A percentile compares a stretch with the other conserved stretches of the same genome.
phyloP scores from a whole-genome alignment of 2,329 filamentous ascomycete species.

The Apiospora malaysiana region DNA sequence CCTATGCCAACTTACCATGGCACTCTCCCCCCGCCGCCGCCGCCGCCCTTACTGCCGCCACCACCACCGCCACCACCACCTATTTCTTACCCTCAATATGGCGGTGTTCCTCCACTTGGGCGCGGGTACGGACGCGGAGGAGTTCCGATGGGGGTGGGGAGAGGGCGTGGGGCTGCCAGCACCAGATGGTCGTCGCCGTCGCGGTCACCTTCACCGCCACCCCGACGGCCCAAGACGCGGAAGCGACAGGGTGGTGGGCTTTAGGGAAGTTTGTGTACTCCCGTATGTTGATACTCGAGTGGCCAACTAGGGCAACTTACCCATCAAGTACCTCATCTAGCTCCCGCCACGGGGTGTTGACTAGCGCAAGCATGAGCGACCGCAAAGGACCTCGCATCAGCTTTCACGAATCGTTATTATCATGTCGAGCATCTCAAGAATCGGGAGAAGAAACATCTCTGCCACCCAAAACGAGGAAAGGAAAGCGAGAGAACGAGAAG shows the following conservation, averaged over 20 bases:
- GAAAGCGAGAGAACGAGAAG: neutral
- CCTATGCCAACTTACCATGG: conserved; percentile 44
- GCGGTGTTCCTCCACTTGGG: conserved; percentile 10
- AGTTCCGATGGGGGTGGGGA: conserved; percentile 20
- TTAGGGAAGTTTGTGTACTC: neutral
- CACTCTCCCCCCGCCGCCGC: conserved; percentile 24
- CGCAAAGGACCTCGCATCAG: too few relatives aligned
- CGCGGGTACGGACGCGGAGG: conserved; percentile 26
- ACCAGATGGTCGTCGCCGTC: neutral
- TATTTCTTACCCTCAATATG: neutral
- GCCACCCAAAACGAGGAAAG: too few relatives aligned
- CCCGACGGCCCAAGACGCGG: conserved; percentile 28
- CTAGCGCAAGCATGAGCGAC: too few relatives aligned
- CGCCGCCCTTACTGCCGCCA: conserved; percentile 18
- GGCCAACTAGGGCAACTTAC: neutral
- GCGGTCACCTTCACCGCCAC: neutral
- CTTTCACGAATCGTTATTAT: too few relatives aligned
- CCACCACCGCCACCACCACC: conserved; percentile 21
- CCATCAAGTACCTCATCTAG: neutral
- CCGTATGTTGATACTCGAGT: neutral
- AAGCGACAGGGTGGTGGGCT: conserved; percentile 28
- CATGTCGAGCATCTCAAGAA: neutral
- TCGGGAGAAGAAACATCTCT: neutral
- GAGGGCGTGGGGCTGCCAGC: conserved; percentile 24
- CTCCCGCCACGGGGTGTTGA: too few relatives aligned